phyloP scores from a whole-genome alignment of 176 grass and related monocot species.

The Saccharum officinarum region DNA sequence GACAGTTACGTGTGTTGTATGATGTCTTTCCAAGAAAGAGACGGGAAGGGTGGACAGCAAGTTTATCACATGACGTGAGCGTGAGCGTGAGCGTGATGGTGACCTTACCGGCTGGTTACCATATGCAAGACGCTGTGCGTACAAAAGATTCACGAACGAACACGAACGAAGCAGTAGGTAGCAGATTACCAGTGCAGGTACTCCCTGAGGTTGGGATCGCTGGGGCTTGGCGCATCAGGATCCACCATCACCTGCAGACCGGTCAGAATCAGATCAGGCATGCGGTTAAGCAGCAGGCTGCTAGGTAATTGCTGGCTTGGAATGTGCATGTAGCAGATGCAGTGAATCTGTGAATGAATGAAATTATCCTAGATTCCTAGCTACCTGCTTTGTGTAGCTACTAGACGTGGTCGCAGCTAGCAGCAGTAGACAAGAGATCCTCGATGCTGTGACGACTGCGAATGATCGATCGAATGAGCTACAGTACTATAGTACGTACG shows the following conservation, averaged over 20 bases:
- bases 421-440: neutral
- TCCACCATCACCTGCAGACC: constrained; percentile 50
- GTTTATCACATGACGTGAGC: neutral
- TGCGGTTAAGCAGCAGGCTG: no score
- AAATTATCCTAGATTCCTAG: no score
- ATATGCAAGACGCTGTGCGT: neutral
- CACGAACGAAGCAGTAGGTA: no score
- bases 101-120: neutral
- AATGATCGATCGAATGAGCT: no score
- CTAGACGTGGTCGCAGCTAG: no score
- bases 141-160: neutral
- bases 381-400: no score
- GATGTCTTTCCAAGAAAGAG: neutral
- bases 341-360: no score
- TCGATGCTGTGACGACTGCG: no score
- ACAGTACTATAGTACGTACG: neutral
- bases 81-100: neutral
- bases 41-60: neutral
- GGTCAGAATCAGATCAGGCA: neutral
- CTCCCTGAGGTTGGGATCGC: constrained; percentile 53
- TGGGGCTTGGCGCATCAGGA: constrained; percentile 60
- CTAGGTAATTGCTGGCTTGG: neutral
- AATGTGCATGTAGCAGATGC: neutral
- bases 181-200: constrained; percentile 55
- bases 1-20: neutral